Conservation (phyloP, 768 basidiomycete species). For the Pleurotus platypus region DNA sequence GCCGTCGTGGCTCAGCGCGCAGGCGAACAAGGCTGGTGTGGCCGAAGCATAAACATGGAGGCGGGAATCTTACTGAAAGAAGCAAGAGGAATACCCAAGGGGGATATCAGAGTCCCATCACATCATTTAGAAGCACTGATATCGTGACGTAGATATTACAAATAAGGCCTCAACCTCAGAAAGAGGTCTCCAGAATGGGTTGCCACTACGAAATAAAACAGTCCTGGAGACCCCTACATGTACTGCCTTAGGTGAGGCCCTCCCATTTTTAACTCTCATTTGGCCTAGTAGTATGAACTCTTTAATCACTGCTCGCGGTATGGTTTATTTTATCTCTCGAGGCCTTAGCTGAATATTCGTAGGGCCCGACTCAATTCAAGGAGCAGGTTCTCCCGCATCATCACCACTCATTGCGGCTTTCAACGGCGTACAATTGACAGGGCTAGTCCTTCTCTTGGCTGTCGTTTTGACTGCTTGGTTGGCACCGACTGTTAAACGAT, state of each 20-base stretch:
- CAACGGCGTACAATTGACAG: neutral
- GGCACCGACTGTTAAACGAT: constrained; percentile 13
- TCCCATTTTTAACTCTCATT: too few relatives aligned
- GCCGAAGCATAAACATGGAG: neutral
- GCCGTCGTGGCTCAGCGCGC: neutral
- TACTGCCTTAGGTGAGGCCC: neutral
- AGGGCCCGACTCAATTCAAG: neutral
- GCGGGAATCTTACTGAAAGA: neutral
- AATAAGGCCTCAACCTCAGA: neutral
- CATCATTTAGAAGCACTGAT: neutral
- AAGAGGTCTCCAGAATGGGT: neutral
- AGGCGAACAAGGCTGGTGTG: neutral
- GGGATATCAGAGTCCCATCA: neutral
- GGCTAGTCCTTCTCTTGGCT: constrained; percentile 2
- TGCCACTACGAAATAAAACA: neutral
- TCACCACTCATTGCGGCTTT: neutral
- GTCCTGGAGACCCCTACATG: neutral
- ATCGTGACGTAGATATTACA: too few relatives aligned
- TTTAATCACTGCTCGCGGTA: too few relatives aligned
- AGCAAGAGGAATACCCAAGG: neutral
- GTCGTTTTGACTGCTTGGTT: constrained; percentile 4
- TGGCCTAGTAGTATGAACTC: too few relatives aligned
- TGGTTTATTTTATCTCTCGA: too few relatives aligned
- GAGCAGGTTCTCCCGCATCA: constrained; percentile 1
- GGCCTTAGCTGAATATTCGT: too few relatives aligned